Evolutionary conservation across 768 basidiomycete genomes (phyloP), one percentile per base, ranked within the genome.

Genomic region (Amanita fuliginea): DNA sequence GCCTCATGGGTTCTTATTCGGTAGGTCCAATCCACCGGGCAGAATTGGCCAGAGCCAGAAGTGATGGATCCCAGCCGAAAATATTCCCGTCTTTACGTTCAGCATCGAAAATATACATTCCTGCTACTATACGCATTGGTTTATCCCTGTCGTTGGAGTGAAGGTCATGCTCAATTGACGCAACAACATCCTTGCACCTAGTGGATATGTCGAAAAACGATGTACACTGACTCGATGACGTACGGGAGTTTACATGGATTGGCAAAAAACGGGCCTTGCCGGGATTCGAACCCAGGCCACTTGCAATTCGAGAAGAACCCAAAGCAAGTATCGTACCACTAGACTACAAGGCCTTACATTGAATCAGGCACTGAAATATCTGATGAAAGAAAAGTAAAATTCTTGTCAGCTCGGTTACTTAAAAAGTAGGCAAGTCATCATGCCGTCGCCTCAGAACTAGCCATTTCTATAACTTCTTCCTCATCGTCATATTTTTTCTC

Each of bases 111-210:
- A n/a, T n/a, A n/a, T n/a, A n/a, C n/a, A n/a, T n/a, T n/a, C n/a
- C n/a, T n/a, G n/a, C n/a, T n/a, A n/a, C n/a, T n/a, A n/a, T n/a
- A 99, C 95, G 61, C 95, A 98, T 77, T 92, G 90, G 64, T 97
- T 97, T 44, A 97, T 80, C 93, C 93, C 90, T 93, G 59, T 6
- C 42, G 42, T n/a, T 49, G 30, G 47, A 35, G n/a, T 21, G 8
- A 39, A 26, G 49, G 32, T 47, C 16, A 51, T 42, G 19, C 39
- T 10, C 44, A 13, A 36, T 18, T n/a, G 13, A 18, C 35, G 41
- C n/a, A 44, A 24, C 6, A 9, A 10, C 4, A 18, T 2, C 6
- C 63, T 48, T 53, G 67, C 66, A 68, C 65, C n/a, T n/a, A n/a
- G n/a, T 67, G 50, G 16, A 42, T 36, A 16, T 22, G n/a, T 18